Conservation (phyloP, 1,284 basidiomycete species). For the Albatrellus sp. region DNA sequence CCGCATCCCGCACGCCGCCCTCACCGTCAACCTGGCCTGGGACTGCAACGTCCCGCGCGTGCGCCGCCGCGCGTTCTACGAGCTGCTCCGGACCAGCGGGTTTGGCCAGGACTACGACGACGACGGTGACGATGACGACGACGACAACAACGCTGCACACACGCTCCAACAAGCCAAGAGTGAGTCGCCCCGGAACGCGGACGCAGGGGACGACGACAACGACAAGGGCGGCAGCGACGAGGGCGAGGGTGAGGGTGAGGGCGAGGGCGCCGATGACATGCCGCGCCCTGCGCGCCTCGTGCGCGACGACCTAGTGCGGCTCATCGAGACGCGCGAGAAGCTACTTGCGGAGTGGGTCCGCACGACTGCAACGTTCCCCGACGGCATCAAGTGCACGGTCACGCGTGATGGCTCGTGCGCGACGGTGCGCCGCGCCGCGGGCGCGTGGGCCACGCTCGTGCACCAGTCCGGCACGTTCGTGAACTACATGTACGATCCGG, state of each 20-base stretch:
- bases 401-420: background rate
- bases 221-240: background rate
- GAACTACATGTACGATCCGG: slow-evolving; percentile 19
- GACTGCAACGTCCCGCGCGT: slow-evolving; percentile 17
- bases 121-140: slow-evolving; percentile 5
- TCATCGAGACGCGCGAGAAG: slow-evolving; percentile 13
- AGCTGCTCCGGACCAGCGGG: slow-evolving; percentile 18
- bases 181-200: background rate
- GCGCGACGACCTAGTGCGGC: slow-evolving; percentile 12
- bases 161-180: slow-evolving; percentile 4
- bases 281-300: background rate
- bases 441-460: slow-evolving; percentile 15
- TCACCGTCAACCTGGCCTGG: slow-evolving; percentile 20
- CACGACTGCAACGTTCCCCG: slow-evolving; percentile 10
- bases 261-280: too few relatives aligned
- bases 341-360: slow-evolving; percentile 15
- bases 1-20: slow-evolving; percentile 15
- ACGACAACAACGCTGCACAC: slow-evolving; percentile 4
- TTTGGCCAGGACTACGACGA: slow-evolving; percentile 15
- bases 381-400: background rate
- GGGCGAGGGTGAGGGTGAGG: too few relatives aligned
- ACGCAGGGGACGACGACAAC: background rate
- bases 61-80: slow-evolving; percentile 25
- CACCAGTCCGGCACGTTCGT: slow-evolving; percentile 15
- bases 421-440: background rate